phyloP scores from a whole-genome alignment of 73 alveolate genomes.

The Breviolum minutum region DNA sequence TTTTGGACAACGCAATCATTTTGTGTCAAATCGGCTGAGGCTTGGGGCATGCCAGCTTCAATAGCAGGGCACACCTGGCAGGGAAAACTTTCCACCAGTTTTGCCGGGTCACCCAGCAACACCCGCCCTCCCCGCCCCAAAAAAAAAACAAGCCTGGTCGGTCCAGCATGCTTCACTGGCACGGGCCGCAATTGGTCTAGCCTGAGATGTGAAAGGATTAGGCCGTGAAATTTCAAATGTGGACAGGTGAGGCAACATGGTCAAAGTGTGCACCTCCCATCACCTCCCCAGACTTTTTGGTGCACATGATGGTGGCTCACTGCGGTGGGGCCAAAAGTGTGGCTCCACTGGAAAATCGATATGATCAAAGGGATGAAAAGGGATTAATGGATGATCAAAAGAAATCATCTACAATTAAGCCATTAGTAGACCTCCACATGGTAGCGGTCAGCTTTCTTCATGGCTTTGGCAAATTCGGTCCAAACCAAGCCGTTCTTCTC shows the following conservation, averaged over 20 bases:
- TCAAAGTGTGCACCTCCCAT: too few species aligned
- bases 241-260: too few species aligned
- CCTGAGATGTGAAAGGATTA: neutral
- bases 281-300: too few species aligned
- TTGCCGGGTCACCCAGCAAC: neutral
- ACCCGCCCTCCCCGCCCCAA: neutral
- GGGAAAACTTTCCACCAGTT: neutral
- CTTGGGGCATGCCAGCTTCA: constrained; percentile 45
- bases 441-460: constrained; percentile 91
- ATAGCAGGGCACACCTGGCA: constrained; percentile 52
- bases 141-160: constrained; percentile 24
- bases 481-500: constrained; percentile 80
- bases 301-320: neutral
- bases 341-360: too few species aligned
- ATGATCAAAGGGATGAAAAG: too few species aligned
- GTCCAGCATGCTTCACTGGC: constrained; percentile 80
- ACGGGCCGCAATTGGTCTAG: constrained; percentile 69
- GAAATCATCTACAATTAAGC: too few species aligned
- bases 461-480: constrained; percentile 63
- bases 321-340: neutral
- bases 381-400: too few species aligned
- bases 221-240: too few species aligned
- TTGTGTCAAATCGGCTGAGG: neutral
- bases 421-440: constrained; percentile 96
- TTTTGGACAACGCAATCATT: neutral